phyloP scores from a whole-genome alignment of 495 filamentous ascomycete species.

The Penicillium herquei region DNA sequence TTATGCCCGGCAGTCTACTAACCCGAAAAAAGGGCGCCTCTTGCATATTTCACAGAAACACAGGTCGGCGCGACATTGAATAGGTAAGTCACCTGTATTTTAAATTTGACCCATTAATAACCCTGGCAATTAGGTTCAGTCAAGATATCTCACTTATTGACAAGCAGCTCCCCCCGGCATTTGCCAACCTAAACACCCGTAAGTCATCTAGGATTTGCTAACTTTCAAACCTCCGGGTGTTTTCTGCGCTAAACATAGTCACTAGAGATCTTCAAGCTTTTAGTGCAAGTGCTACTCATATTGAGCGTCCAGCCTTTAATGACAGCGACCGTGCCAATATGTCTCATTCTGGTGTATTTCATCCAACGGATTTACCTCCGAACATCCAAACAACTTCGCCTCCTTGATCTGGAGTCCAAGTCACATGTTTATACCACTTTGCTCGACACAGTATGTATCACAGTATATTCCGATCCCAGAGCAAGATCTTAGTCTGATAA shows the following conservation, averaged over 20 bases:
- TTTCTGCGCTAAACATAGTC: neutral
- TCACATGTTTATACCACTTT: slow-evolving; percentile 41
- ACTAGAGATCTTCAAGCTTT: slow-evolving; percentile 18
- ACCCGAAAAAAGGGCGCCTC: slow-evolving; percentile 20
- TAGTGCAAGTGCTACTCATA: slow-evolving; percentile 30
- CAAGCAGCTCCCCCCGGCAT: slow-evolving; percentile 26
- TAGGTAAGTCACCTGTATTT: slow-evolving; percentile 14
- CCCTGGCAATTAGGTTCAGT: slow-evolving; percentile 29
- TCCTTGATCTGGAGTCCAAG: slow-evolving; percentile 34
- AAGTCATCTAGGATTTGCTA: slow-evolving; percentile 1
- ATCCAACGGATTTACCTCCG: slow-evolving; percentile 17
- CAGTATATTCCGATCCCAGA: too few relatives aligned
- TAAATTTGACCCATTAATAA: neutral
- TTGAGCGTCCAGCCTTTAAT: slow-evolving; percentile 18
- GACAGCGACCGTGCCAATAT: slow-evolving; percentile 7
- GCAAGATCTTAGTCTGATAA: neutral
- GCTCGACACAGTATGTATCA: slow-evolving; percentile 36
- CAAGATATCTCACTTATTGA: slow-evolving; percentile 38
- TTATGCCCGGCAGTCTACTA: neutral
- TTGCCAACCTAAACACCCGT: slow-evolving; percentile 21
- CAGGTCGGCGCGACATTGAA: slow-evolving; percentile 43
- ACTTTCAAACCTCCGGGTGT: neutral
- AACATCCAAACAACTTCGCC: slow-evolving; percentile 19
- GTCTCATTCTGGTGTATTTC: slow-evolving; percentile 11
- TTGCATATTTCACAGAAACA: slow-evolving; percentile 39